phyloP scores from a whole-genome alignment of 2,329 filamentous ascomycete genomes.

The Myriangium duriaei region DNA sequence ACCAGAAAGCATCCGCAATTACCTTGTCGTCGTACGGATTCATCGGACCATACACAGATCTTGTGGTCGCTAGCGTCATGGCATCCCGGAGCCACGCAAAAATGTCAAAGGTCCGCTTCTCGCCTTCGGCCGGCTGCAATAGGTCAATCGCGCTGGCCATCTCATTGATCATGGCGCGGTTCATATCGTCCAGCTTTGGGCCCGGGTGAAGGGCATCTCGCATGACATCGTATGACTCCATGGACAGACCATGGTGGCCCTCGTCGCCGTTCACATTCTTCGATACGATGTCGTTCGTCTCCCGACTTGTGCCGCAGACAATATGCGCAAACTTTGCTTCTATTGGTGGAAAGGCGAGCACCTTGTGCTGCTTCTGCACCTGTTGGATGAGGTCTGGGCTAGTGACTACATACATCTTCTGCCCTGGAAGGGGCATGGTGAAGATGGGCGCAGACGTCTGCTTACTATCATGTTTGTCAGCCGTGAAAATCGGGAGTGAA shows the following conservation, averaged over 20 bases:
- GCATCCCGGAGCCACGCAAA: not conserved
- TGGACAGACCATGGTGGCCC: not conserved
- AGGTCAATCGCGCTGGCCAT: too few relatives aligned
- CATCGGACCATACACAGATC: conserved; percentile 1
- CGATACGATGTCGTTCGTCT: conserved; percentile 20
- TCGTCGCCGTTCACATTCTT: conserved; percentile 11
- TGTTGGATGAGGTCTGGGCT: conserved; percentile 28
- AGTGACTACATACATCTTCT: conserved; percentile 35
- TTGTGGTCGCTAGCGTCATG: not conserved
- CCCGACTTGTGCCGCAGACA: conserved; percentile 26
- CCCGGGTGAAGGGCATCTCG: conserved; percentile 22
- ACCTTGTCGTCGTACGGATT: not conserved
- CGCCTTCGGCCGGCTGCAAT: too few relatives aligned
- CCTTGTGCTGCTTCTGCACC: conserved; percentile 28
- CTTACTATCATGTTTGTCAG: conserved; percentile 13
- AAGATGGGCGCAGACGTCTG: conserved; percentile 25
- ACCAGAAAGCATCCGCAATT: not conserved
- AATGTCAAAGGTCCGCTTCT: too few relatives aligned
- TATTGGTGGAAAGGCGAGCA: conserved; percentile 33
- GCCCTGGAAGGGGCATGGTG: conserved; percentile 33
- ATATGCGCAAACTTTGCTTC: conserved; percentile 27
- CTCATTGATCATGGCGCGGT: conserved; percentile 23
- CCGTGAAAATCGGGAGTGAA: too few relatives aligned
- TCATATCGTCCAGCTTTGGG: conserved; percentile 24
- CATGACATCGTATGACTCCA: conserved; percentile 17